Evolutionary conservation across 495 filamentous ascomycete genomes (phyloP).

Genomic region (Lasiosphaeria ovina): DNA sequence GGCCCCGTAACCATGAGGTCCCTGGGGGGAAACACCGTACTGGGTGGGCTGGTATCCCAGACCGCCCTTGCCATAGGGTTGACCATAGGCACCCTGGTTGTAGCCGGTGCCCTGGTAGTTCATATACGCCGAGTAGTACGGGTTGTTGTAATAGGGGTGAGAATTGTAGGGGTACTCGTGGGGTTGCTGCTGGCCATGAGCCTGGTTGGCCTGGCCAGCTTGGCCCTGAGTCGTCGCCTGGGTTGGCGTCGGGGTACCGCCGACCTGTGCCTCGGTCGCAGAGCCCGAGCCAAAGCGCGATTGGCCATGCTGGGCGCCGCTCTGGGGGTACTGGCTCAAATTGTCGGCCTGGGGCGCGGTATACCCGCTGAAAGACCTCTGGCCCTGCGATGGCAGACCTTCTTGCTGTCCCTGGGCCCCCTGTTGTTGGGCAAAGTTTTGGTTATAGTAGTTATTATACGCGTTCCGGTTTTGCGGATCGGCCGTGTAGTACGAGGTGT

Average conservation of each 20-base stretch:
- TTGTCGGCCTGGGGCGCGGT: slow-evolving; percentile 69
- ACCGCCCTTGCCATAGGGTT: slow-evolving; percentile 73
- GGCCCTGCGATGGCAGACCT: slow-evolving; percentile 57
- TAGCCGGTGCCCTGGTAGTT: slow-evolving; percentile 71
- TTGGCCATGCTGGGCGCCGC: slow-evolving; percentile 48
- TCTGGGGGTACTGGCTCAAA: slow-evolving; percentile 70
- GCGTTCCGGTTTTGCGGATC: slow-evolving; percentile 71
- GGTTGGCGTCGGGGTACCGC: slow-evolving; percentile 81
- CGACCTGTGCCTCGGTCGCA: slow-evolving; percentile 70
- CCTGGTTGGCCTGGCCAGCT: slow-evolving; percentile 56
- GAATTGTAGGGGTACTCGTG: slow-evolving; percentile 69
- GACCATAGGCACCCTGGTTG: slow-evolving; percentile 63
- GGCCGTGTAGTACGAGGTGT: slow-evolving; percentile 82
- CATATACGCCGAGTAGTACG: slow-evolving; percentile 79
- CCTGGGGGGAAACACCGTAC: slow-evolving; percentile 70
- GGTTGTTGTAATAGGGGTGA: slow-evolving; percentile 78
- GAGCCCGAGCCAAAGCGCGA: slow-evolving; percentile 52
- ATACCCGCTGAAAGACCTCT: slow-evolving; percentile 72
- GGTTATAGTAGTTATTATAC: slow-evolving; percentile 75
- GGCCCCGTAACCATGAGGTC: slow-evolving; percentile 69
- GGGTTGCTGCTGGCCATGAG: slow-evolving; percentile 57
- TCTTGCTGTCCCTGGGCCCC: slow-evolving; percentile 67
- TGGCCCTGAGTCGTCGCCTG: slow-evolving; percentile 24
- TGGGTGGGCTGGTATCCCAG: slow-evolving; percentile 69
- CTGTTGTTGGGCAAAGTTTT: slow-evolving; percentile 69